Base-by-base conservation (phyloP, 805 yeast genomes). In the Saccharomycopsis sp. region DNA sequence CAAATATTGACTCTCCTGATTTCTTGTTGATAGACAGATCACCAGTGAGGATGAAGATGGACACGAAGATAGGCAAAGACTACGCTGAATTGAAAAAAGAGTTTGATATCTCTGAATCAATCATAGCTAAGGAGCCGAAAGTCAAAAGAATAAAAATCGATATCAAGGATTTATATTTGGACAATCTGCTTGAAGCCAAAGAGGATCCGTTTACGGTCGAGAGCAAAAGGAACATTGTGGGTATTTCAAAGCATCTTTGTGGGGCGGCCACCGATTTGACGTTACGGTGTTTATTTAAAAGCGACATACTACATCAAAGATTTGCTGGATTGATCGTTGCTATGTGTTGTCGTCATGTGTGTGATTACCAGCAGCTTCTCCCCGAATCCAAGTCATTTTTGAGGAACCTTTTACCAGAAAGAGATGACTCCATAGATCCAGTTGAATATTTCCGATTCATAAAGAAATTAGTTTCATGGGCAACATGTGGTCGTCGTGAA, bases 221-320 rank as follows among this genome's bases (percentile, higher is more conserved):
- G 25, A 24, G 29, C 19, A 2, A 35, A 2, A 20, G 52, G 25
- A 53, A 44, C 1, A 68, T 77, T 47, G 85, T 86, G 7, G 89
- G 85, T 1, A 81, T 91, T 2, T 90, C 97, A 2, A 91, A 91
- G 69, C 97, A 91, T 72, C 72, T 92, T 41, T 91, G 97, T 72
- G 97, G 97, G 3, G 96, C 87, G 2, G 97, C 97, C 1, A 92
- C 97, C 0, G 97, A 91, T 69, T 73, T 91, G 54, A 87, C 97
- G 0, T 70, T 92, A 24, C 76, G 83, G 64, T 86, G 90, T 71
- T 68, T 90, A 1, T 61, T 77, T 52, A 78, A 79, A 49, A 70
- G 70, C 59, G 34, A 50, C 17, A 68, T 12, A 60, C 75, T 1
- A 53, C 62, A 22, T 52, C 44, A 20, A 50, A 60, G 57, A 47